Conservation (phyloP, 306 rosid species). For the Vigna radiata region DNA sequence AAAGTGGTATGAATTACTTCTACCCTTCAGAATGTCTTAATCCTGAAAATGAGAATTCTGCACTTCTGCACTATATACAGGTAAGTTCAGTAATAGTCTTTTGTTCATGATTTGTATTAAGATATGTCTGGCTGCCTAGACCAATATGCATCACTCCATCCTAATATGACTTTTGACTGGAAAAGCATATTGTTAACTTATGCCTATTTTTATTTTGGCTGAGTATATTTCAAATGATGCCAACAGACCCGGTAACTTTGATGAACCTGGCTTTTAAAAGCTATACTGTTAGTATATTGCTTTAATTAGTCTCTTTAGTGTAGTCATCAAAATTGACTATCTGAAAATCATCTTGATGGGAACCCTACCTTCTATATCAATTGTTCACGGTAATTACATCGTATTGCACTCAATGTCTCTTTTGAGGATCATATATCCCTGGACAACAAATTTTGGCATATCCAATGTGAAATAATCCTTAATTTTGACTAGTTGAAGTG, state of each 20-base stretch:
- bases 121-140: background rate
- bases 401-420: slow-evolving; percentile 1
- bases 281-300: slow-evolving; percentile 6
- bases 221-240: slow-evolving; percentile 12
- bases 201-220: slow-evolving; percentile 21
- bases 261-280: slow-evolving; percentile 30
- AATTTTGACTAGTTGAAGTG: slow-evolving; percentile 2
- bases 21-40: slow-evolving; percentile 88
- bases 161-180: slow-evolving; percentile 11
- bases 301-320: slow-evolving; percentile 21
- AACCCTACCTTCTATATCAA: background rate
- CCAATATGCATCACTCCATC: slow-evolving; percentile 7
- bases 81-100: slow-evolving; percentile 42
- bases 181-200: background rate
- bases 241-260: background rate
- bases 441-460: background rate
- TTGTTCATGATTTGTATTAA: slow-evolving; percentile 15
- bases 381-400: slow-evolving; percentile 16
- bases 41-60: slow-evolving; percentile 84
- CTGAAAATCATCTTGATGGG: background rate
- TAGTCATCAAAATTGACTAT: slow-evolving; percentile 17
- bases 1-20: slow-evolving; percentile 67
- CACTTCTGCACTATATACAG: slow-evolving; percentile 87
- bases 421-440: slow-evolving; percentile 6
- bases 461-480: slow-evolving; percentile 3